Percentiles rank a stretch among this genome's conserved stretches.
Conservation (phyloP, 176 grass and related monocot species). For the Calamus simplicifolius region DNA sequence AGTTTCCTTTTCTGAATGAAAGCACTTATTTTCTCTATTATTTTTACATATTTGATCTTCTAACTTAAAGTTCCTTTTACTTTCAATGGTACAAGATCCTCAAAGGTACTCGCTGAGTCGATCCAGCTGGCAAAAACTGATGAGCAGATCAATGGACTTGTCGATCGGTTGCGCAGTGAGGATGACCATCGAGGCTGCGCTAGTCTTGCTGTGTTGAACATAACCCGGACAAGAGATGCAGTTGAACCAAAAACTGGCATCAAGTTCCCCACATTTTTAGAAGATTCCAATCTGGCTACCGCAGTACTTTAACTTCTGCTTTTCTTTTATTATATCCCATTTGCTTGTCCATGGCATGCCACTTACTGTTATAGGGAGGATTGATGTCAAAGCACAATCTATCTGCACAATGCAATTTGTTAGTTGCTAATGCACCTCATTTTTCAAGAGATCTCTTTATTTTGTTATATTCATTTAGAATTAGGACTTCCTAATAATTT, state of each 20-base stretch:
- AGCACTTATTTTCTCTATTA: conserved; percentile 6
- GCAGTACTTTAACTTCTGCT: conserved; percentile 22
- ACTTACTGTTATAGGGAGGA: no score
- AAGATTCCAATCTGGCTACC: conserved; percentile 54
- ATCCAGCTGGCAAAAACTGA: conserved; percentile 36
- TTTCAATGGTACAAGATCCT: conserved; percentile 56
- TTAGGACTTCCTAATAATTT: no score
- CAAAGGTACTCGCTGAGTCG: conserved; percentile 56
- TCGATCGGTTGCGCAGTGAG: conserved; percentile 22
- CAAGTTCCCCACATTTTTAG: conserved; percentile 73
- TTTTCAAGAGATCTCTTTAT: no score
- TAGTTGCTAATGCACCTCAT: background rate
- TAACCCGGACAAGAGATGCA: conserved; percentile 56
- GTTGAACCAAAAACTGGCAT: conserved; percentile 97
- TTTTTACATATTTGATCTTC: conserved; percentile 6
- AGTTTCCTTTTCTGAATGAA: conserved; percentile 15
- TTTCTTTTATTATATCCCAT: background rate
- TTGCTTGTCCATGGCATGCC: no score
- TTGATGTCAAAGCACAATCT: no score
- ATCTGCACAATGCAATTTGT: background rate
- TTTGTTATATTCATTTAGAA: no score
- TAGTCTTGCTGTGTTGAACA: conserved; percentile 36
- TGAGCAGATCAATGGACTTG: conserved; percentile 14
- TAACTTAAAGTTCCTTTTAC: conserved; percentile 5
- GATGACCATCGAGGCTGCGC: conserved; percentile 36